phyloP scores from a whole-genome alignment of 805 yeast species.

The Suhomyces xylopsoci region DNA sequence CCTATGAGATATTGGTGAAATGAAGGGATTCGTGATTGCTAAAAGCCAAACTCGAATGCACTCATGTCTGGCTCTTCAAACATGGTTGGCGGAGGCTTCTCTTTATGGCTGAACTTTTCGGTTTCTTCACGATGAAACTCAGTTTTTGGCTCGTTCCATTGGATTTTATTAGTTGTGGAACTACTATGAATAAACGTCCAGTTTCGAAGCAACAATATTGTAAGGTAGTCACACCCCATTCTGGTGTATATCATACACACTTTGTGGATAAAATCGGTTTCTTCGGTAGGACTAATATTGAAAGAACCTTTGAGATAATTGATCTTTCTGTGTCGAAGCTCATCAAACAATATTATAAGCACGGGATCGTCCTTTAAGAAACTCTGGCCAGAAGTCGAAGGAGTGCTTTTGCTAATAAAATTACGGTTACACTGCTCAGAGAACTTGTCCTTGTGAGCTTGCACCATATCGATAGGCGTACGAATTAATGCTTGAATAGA shows the following conservation, averaged over 20 bases:
- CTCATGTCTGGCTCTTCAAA: constrained; percentile 78
- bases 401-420: constrained; percentile 4
- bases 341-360: constrained; percentile 60
- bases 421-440: constrained; percentile 17
- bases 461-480: constrained; percentile 40
- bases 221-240: constrained; percentile 89
- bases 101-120: neutral
- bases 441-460: constrained; percentile 17
- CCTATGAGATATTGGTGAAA: too few species aligned
- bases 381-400: constrained; percentile 19
- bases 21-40: too few species aligned
- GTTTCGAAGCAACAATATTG: constrained; percentile 55
- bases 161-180: neutral
- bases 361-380: constrained; percentile 81
- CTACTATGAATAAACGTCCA: constrained; percentile 55
- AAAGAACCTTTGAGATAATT: constrained; percentile 51
- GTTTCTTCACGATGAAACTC: neutral
- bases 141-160: neutral
- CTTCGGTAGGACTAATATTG: constrained; percentile 43
- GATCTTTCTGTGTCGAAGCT: constrained; percentile 52
- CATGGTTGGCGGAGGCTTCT: constrained; percentile 47
- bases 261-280: constrained; percentile 59
- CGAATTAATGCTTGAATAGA: constrained; percentile 66
- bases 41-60: constrained; percentile 52
- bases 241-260: constrained; percentile 67